Conservation (phyloP, 1,284 basidiomycete species). For the Porodaedalea pini region DNA sequence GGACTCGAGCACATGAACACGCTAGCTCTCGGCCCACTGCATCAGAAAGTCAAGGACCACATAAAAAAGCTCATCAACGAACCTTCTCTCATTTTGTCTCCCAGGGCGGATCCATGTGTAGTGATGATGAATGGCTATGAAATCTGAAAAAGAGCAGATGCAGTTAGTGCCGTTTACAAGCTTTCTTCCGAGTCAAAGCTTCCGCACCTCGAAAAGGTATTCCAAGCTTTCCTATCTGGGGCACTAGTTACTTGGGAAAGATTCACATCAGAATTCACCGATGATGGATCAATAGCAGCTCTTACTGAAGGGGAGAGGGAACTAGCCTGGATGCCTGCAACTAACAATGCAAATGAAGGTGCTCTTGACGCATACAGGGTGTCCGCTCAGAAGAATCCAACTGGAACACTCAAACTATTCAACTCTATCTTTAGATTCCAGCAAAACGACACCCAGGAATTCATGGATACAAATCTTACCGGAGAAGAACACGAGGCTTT, state of each 20-base stretch:
- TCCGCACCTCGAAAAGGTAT: not conserved
- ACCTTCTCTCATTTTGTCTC: conserved; percentile 12
- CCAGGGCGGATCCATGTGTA: not conserved
- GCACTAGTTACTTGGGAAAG: not conserved
- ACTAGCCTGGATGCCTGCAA: conserved; percentile 9
- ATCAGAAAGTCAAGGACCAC: conserved; percentile 10
- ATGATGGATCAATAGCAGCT: not conserved
- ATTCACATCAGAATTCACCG: conserved; percentile 1
- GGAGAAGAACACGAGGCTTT: not conserved
- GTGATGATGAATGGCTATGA: not conserved
- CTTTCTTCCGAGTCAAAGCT: not conserved
- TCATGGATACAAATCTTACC: not conserved
- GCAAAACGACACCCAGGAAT: not conserved
- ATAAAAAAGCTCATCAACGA: conserved; percentile 5
- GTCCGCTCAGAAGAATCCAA: not conserved
- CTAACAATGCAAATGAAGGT: conserved; percentile 13
- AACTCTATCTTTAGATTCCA: not conserved
- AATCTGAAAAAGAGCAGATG: not conserved
- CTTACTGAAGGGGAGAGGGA: not conserved
- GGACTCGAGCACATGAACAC: conserved; percentile 5
- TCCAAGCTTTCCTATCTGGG: not conserved
- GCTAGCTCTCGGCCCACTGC: conserved; percentile 13
- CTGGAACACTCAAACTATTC: not conserved
- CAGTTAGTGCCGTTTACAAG: not conserved
- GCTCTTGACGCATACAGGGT: not conserved